Base-by-base conservation (phyloP, 2,329 filamentous ascomycete genomes). In the Colletotrichum orbiculare region DNA sequence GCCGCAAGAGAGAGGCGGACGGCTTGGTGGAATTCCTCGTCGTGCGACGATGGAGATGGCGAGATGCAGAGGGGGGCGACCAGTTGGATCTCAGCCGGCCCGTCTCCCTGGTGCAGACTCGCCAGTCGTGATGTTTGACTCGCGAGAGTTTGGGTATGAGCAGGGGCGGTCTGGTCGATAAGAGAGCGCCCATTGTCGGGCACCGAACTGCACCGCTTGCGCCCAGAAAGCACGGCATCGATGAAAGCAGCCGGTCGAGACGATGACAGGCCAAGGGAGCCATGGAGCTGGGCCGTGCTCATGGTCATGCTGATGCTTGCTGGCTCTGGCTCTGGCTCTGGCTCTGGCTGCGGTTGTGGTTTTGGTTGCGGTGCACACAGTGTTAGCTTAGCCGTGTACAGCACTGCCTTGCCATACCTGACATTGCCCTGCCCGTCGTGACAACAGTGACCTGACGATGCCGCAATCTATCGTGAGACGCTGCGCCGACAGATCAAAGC, bases 41-140 rank as follows among this genome's bases (percentile, higher is more conserved):
- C 33, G 64, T 67, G 9, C 64, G 50, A 64, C 64, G 39, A 59
- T 38, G 50, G 60, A 42, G 60, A 39, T 60, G 60, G 64, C 64
- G 60, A 56, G 54, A 43, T 67, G 54, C 64, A 64, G 54, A 49
- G 43, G 13, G 6, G 15, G 33, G 11, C 39, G 34, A 39, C 60
- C 60, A 60, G 64, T 67, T 43, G 60, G 45, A 55, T 59, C 34
- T 37, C 42, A 59, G 43, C 54, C 54, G 54, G 55, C 38, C 64
- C 54, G 50, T 54, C 45, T 60, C 45, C 39, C 60, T 64, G 54
- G 45, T 54, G 50, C 17, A 13, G 50, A 55, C 38, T 38, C 46
- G 50, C 60, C 55, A 50, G 64, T 50, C n/a, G 38, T 38, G 17
- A 37, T 8, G 43, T 39, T 49, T 37, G 17, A 53, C 42, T 53